phyloP scores from a whole-genome alignment of 441 rosid species.

The Brassica balearica region DNA sequence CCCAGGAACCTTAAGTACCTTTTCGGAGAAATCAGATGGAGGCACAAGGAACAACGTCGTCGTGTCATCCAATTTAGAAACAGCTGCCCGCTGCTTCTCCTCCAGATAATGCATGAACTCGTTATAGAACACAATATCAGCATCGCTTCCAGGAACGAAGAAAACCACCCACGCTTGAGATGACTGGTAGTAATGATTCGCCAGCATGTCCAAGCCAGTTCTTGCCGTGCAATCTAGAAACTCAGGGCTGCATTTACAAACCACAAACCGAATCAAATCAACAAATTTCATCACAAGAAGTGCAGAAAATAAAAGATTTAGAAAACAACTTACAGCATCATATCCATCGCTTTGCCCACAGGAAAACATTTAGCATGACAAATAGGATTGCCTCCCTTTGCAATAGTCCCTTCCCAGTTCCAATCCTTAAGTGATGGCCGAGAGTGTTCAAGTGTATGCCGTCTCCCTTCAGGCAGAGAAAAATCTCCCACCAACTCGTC shows the following conservation, averaged over 20 bases:
- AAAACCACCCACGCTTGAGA: conserved; percentile 91
- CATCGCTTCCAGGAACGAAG: conserved; percentile 92
- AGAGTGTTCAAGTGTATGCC: conserved; percentile 62
- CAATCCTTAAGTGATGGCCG: conserved; percentile 73
- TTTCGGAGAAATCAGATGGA: conserved; percentile 94
- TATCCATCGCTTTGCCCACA: conserved; percentile 85
- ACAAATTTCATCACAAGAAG: conserved; percentile 10
- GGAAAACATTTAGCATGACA: conserved; percentile 96
- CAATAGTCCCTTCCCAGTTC: conserved; percentile 99
- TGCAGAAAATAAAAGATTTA: background rate
- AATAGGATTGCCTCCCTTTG: conserved; percentile 93
- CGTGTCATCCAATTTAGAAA: conserved; percentile 86
- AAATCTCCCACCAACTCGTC: conserved; percentile 58
- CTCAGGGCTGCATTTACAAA: conserved; percentile 72
- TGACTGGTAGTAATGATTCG: conserved; percentile 96
- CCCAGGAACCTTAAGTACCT: conserved; percentile 92
- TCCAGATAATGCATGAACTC: conserved; percentile 94
- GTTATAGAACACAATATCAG: conserved; percentile 83
- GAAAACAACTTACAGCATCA: conserved; percentile 80
- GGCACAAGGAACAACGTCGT: conserved; percentile 97
- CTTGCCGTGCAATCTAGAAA: conserved; percentile 96
- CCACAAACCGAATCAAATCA: background rate
- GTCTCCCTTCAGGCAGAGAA: conserved; percentile 67
- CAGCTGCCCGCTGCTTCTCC: conserved; percentile 99
- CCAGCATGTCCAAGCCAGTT: conserved; percentile 94